Conservation (phyloP, 192 early-diverging fungal genomes). For the Podila clonocystis region DNA sequence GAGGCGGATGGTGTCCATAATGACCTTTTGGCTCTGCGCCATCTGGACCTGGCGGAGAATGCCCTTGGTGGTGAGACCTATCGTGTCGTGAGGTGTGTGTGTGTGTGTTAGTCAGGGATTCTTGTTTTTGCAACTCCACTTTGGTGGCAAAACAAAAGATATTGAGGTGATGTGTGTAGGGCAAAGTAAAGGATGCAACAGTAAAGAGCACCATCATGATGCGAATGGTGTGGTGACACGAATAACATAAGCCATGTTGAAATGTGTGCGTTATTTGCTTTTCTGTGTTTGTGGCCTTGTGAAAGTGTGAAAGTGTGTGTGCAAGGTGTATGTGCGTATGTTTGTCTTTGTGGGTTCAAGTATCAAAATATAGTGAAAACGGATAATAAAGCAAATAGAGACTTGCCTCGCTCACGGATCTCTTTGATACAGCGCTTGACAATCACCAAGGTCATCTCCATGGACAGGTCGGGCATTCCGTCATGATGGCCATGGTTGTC, state of each 20-base stretch:
- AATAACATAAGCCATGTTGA: not conserved
- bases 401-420: constrained; percentile 47
- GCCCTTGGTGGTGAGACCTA: constrained; percentile 45
- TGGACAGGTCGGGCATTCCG: constrained; percentile 17
- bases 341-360: no score
- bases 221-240: not conserved
- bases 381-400: not conserved
- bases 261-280: not conserved
- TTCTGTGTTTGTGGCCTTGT: not conserved
- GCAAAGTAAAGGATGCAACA: not conserved
- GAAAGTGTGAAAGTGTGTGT: no score
- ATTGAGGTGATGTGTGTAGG: not conserved
- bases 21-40: constrained; percentile 17
- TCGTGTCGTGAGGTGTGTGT: not conserved
- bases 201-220: not conserved
- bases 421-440: constrained; percentile 48
- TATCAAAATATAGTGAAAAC: not conserved
- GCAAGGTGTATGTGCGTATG: no score
- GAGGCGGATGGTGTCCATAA: constrained; percentile 32
- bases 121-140: no score
- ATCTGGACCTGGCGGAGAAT: constrained; percentile 47
- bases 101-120: not conserved
- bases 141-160: not conserved
- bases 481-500: constrained; percentile 13
- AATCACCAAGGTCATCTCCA: constrained; percentile 44